Conservation (phyloP, 192 early-diverging fungal species). For the Chytriomyces sp. region DNA sequence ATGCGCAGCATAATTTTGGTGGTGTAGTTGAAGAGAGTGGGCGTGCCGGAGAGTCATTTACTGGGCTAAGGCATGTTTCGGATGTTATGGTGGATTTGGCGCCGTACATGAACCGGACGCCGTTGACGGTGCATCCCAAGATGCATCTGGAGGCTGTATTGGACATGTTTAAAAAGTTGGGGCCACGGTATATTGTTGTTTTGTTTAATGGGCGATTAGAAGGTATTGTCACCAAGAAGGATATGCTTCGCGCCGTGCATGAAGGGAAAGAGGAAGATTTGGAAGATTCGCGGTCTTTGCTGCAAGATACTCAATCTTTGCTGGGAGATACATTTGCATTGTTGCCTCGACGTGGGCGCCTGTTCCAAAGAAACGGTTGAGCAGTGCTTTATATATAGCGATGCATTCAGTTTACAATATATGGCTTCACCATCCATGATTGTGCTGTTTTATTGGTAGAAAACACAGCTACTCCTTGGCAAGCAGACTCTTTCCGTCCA, state of each 20-base stretch:
- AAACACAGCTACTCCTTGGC: slow-evolving; percentile 12
- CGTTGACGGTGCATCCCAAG: slow-evolving; percentile 50
- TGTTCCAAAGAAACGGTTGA: no score
- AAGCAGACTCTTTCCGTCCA: slow-evolving; percentile 79
- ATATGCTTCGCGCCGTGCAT: slow-evolving; percentile 45
- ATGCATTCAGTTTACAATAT: no score
- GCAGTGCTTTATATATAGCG: no score
- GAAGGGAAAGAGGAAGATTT: background rate
- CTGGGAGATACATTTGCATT: background rate
- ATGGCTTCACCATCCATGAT: no score
- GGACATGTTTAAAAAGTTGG: slow-evolving; percentile 64
- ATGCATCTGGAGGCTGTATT: slow-evolving; percentile 54
- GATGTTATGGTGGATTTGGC: slow-evolving; percentile 31
- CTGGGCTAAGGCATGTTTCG: background rate
- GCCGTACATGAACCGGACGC: slow-evolving; percentile 43
- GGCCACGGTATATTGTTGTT: slow-evolving; percentile 51
- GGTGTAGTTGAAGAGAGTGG: background rate
- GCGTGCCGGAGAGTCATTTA: background rate
- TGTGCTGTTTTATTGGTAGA: no score
- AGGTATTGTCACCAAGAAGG: slow-evolving; percentile 59
- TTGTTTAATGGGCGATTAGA: slow-evolving; percentile 39
- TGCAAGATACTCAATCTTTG: background rate
- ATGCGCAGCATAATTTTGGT: background rate
- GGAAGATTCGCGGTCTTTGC: background rate
- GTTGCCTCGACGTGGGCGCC: no score